Evolutionary conservation across 352 stramenopile genomes (phyloP), one percentile per base, ranked within the genome.

Genomic region (Phytophthora citrophthora): DNA sequence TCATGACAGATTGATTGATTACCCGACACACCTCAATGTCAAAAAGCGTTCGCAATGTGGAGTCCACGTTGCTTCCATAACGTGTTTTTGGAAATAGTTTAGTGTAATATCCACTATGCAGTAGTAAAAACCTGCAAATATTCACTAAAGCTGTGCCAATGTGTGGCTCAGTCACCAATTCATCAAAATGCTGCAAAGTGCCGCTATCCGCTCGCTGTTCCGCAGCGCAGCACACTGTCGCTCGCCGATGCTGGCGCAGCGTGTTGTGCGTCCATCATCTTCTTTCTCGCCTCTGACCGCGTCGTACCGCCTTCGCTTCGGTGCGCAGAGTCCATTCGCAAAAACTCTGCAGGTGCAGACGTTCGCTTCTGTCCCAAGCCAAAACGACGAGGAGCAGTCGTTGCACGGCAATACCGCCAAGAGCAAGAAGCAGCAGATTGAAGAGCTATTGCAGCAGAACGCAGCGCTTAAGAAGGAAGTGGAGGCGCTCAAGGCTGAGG

Each of bases 381-480:
- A 65, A 31, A 64, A 84, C 32, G 56, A 62, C n/a, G 49, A 55
- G 11, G 31, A 54, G 16, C 43, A 81, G 34, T 56, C 81, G 38
- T 36, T 72, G 9, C 45, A 76, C 31, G 53, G 10, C 18, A 60
- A 69, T 32, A 61, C 11, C 9, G 54, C 20, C 27, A 65, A 75
- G 54, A 77, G 55, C 36, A 76, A 76, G 40, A 73, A 80, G 26
- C 57, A 91, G 70, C 83, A 83, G 16, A 82, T 94, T 27, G 70
- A 93, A 48, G 75, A 91, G 39, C 81, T 96, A 18, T 76, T 94
- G 26, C 68, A 79, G 23, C 74, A 95, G 72, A 95, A 95, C 49
- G 77, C 76, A 12, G 78, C 69, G 46, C 74, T 96, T 26, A 82
- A 89, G 64, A 89, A 86, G 62, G 70, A 95, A 49, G 54, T 94